Conservation (phyloP, 2,329 filamentous ascomycete genomes). For the Verticillium isaacii region DNA sequence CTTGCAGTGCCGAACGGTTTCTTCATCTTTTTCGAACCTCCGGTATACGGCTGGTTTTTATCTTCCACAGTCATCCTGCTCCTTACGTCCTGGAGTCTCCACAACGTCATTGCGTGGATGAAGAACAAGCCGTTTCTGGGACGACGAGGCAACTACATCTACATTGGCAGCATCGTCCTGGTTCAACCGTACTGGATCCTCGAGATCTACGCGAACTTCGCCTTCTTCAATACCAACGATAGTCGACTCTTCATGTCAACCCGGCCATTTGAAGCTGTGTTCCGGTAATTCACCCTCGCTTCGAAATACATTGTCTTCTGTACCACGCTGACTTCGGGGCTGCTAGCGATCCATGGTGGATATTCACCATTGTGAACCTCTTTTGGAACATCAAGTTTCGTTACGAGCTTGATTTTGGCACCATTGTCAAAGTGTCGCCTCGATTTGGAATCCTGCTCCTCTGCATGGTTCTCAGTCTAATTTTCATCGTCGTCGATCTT, state of each 20-base stretch:
- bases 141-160: constrained; percentile 43
- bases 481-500: constrained; percentile 58
- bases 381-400: constrained; percentile 59
- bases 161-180: constrained; percentile 53
- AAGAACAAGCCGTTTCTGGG: constrained; percentile 59
- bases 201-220: constrained; percentile 61
- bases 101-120: constrained; percentile 65
- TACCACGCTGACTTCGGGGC: not conserved
- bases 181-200: constrained; percentile 60
- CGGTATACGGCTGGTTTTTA: constrained; percentile 59
- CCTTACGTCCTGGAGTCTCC: constrained; percentile 58
- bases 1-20: constrained; percentile 53
- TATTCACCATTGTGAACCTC: constrained; percentile 54
- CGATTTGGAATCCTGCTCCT: constrained; percentile 59
- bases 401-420: constrained; percentile 53
- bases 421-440: constrained; percentile 56
- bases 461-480: constrained; percentile 55
- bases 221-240: constrained; percentile 54
- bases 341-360: constrained; percentile 61
- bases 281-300: constrained; percentile 33
- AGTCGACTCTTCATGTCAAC: constrained; percentile 48
- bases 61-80: constrained; percentile 55
- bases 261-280: constrained; percentile 55
- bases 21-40: constrained; percentile 49
- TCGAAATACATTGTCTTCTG: constrained; percentile 4